A percentile compares a stretch with the other conserved stretches of the same genome.
Conservation (phyloP, 2,329 filamentous ascomycete genomes). For the Tolypocladium nubicola region DNA sequence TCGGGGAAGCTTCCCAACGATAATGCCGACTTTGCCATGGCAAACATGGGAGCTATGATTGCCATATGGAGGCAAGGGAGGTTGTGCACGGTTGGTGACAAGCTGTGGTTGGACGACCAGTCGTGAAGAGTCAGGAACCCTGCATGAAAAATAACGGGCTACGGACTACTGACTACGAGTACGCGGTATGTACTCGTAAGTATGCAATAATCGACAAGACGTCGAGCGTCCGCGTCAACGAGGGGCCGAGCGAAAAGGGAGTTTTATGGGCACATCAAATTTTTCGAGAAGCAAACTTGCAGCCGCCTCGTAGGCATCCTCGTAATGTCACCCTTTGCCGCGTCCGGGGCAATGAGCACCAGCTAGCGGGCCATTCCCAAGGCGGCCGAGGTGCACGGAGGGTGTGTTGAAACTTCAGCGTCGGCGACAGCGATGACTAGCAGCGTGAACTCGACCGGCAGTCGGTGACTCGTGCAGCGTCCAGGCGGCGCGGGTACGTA, state of each 20-base stretch:
- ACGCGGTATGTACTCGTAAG: no score
- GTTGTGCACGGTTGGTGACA: neutral
- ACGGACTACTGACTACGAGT: no score
- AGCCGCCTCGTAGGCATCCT: neutral
- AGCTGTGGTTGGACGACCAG: neutral
- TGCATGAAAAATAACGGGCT: neutral
- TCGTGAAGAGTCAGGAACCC: neutral
- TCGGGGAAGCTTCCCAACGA: neutral
- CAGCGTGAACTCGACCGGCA: neutral
- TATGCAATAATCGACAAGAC: neutral
- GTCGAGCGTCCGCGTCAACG: neutral
- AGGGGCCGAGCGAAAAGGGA: neutral
- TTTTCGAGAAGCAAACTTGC: neutral
- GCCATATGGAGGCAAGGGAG: neutral
- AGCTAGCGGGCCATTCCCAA: neutral
- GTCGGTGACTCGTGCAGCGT: no score
- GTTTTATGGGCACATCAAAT: neutral
- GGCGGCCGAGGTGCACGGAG: neutral
- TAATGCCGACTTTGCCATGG: neutral
- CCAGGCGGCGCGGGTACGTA: neutral
- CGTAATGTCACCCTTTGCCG: neutral
- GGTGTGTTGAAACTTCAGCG: neutral
- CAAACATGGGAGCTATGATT: neutral
- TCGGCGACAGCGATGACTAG: neutral
- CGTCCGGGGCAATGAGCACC: neutral